Evolutionary conservation across 2,329 filamentous ascomycete genomes (phyloP).

Genomic region (Fusarium nematophilum): DNA sequence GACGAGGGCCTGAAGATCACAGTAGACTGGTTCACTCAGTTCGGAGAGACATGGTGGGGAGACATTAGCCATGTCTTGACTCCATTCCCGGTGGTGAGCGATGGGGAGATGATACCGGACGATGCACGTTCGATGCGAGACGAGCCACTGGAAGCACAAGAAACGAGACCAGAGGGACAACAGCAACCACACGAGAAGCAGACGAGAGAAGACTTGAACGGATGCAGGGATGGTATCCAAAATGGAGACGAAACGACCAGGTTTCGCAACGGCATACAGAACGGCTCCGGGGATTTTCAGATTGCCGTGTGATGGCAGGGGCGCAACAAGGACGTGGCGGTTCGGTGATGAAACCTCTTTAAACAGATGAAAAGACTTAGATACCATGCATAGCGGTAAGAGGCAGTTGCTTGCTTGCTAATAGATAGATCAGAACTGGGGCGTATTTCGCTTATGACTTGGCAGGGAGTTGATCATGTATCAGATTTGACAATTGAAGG

Average conservation of each 20-base stretch:
- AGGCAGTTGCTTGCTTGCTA: conserved; percentile 10
- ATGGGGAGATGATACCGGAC: conserved; percentile 66
- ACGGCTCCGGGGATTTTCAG: conserved; percentile 9
- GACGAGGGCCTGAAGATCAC: conserved; percentile 71
- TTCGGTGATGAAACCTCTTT: neutral
- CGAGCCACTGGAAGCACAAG: conserved; percentile 45
- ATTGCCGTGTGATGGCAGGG: conserved; percentile 21
- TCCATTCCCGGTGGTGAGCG: conserved; percentile 72
- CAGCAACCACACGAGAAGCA: conserved; percentile 7
- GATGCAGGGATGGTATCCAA: conserved; percentile 19
- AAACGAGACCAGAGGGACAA: conserved; percentile 31
- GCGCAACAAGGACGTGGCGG: neutral
- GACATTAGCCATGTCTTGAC: conserved; percentile 76
- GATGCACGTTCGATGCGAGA: conserved; percentile 50
- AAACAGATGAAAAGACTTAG: conserved; percentile 16
- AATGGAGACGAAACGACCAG: conserved; percentile 17
- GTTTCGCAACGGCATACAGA: conserved; percentile 16
- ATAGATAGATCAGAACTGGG: conserved; percentile 19
- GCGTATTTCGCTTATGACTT: conserved; percentile 2
- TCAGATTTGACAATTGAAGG: neutral
- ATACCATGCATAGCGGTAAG: conserved; percentile 33
- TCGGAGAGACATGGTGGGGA: conserved; percentile 78
- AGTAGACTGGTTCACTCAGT: conserved; percentile 76
- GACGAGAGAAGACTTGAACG: conserved; percentile 18
- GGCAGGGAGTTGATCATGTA: neutral